A percentile compares a stretch with the other conserved stretches of the same genome.
Conservation (phyloP, 148 eudicot species). For the Amaranthus hypochondriacus region DNA sequence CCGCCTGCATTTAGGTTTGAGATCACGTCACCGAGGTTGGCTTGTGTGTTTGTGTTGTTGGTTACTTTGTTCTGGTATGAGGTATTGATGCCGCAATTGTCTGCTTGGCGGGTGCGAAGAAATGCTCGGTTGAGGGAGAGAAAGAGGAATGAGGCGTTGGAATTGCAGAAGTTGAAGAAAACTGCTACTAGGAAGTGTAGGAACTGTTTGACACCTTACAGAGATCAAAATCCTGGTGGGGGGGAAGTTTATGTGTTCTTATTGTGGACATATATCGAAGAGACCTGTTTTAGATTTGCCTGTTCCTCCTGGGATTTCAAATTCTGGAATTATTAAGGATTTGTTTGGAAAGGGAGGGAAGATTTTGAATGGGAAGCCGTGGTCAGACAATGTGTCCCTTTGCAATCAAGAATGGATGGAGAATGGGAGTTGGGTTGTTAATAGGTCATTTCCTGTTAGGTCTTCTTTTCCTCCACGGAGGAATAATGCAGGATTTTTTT, state of each 20-base stretch:
- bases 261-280: conserved; percentile 94
- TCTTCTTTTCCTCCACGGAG: conserved; percentile 41
- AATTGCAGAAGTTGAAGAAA: conserved; percentile 80
- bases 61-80: conserved; percentile 92
- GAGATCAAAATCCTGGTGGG: conserved; percentile 95
- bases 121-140: conserved; percentile 79
- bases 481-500: conserved; percentile 43
- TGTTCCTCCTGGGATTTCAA: conserved; percentile 57
- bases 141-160: conserved; percentile 86
- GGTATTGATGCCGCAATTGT: conserved; percentile 88
- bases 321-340: conserved; percentile 75
- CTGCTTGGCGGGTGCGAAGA: conserved; percentile 81
- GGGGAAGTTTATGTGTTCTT: conserved; percentile 90
- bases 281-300: conserved; percentile 93
- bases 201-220: conserved; percentile 84
- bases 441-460: conserved; percentile 56
- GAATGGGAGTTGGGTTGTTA: conserved; percentile 66
- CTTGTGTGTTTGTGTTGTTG: conserved; percentile 80
- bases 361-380: conserved; percentile 64
- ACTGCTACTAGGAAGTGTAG: conserved; percentile 93
- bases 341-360: conserved; percentile 89
- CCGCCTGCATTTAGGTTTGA: conserved; percentile 94
- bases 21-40: conserved; percentile 87
- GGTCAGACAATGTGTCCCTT: conserved; percentile 70
- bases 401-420: conserved; percentile 83